Percentiles rank a stretch among this genome's conserved stretches.
These are phyloP conservation scores for Termitomyces sp. DNA, from an alignment of 768 basidiomycete species.

Conservation along the genomic window DNA sequence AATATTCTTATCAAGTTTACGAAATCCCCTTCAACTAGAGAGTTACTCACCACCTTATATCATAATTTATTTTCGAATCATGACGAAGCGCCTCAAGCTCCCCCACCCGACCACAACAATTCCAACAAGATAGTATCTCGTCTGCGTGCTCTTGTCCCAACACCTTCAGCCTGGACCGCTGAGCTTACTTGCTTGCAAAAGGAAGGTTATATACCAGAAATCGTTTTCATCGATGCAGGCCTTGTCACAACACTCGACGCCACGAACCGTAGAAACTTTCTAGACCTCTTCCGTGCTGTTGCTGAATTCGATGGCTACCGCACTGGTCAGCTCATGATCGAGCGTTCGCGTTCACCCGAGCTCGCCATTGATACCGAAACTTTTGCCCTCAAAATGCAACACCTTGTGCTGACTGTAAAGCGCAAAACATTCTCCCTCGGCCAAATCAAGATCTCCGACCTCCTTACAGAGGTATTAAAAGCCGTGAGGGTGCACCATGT, in stretches of 20 bases:
- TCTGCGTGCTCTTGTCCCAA: conserved; percentile 58
- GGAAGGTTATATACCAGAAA: conserved; percentile 86
- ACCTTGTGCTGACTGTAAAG: conserved; percentile 90
- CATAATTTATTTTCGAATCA: conserved; percentile 43
- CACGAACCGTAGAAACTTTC: conserved; percentile 86
- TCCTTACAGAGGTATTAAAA: conserved; percentile 83
- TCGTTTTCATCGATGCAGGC: conserved; percentile 96
- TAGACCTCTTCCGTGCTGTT: conserved; percentile 94
- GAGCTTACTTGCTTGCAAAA: conserved; percentile 60
- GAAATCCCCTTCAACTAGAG: conserved; percentile 70
- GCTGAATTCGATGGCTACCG: conserved; percentile 98
- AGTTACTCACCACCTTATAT: conserved; percentile 61
- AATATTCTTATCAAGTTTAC: conserved; percentile 99
- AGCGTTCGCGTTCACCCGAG: conserved; percentile 88
- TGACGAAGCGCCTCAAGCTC: conserved; percentile 22
- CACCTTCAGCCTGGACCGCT: conserved; percentile 64
- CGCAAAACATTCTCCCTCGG: conserved; percentile 96
- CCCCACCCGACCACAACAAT: conserved; percentile 40
- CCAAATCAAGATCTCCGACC: conserved; percentile 94
- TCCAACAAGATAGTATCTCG: conserved; percentile 64
- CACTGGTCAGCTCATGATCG: conserved; percentile 93
- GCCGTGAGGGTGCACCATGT: conserved; percentile 91
- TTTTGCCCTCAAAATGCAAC: conserved; percentile 97
- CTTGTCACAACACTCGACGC: conserved; percentile 85
- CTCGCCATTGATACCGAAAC: conserved; percentile 89